Base-by-base conservation (phyloP, 306 rosid species). In the Cucurbita maxima region DNA sequence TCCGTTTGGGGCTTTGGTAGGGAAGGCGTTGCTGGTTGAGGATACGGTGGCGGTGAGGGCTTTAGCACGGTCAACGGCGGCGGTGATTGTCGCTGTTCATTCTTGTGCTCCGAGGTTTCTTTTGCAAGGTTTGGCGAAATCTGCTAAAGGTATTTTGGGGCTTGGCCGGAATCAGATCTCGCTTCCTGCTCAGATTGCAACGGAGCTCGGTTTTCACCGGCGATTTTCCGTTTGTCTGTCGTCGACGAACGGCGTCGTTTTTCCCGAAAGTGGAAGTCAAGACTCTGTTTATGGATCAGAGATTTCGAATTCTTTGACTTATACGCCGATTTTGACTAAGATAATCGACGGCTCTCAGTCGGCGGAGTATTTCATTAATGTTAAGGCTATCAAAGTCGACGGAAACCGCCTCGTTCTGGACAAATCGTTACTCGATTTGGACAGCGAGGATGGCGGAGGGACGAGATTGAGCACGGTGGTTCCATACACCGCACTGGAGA, bases 191-290 rank as follows among this genome's bases (percentile, higher is more conserved):
- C 98, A 92, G 37, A 13, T 90, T 34, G 83, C 95, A 6, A 57
- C 83, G 19, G 75, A 81, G 3, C 57, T 85, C 0, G 40, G 10
- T 11, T 54, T 83, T 0, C 71, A 81, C 25, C 77, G 80, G 51
- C 85, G 84, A 50, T 87, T 92, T 78, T 51, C 78, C 3, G 50
- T 86, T 58, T 92, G 96, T 57, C 59, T 92, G 4, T 90, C 93
- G 1, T 83, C 92, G 14, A 83, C 96, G 13, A 67, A 83, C 55
- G 96, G 96, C 55, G 51, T 83, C 72, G 57, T 86, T 5, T 54
- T 68, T 10, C 76, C 80, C 12, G 87, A 85, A 1, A 68, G 54
- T 3, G 78, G 77, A 16, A 71, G 10, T 10, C 16, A 22, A 11
- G 69, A 61, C 7, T 78, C 87, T 1, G 22, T 50, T 53, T 75